Base-by-base conservation (phyloP, 768 basidiomycete genomes). In the Tremella fuciformis region DNA sequence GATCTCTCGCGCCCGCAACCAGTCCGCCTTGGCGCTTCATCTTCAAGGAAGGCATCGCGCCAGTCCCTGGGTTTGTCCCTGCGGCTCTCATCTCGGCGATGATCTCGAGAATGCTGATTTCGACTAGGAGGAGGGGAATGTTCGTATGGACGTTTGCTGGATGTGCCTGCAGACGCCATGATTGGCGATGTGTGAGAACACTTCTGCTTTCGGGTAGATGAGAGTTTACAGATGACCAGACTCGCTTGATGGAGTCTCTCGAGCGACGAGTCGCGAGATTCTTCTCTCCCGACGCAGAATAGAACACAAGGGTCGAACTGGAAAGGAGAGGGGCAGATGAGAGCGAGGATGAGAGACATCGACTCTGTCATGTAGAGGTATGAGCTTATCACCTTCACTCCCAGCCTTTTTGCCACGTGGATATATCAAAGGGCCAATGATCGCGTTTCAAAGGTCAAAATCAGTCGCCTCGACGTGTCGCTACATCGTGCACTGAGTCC, bases 31-130 rank as follows among this genome's bases (percentile, higher is more conserved):
- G 22, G 22, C 29, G 26, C 51, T 37, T 63, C 62, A 19, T 71
- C 71, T 37, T 76, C 69, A 15, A 76, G 55, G 41, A 73, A 76
- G 22, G 72, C 75, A 59, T 76, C 75, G 21, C 75, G 54, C 75
- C 75, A 76, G 51, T 76, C 75, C 42, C 60, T 63, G 1, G 75
- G 72, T 44, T 73, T 74, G 38, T 55, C 48, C 11, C 29, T 34
- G 29, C 29, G 29, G 29, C 11, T 34, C 6, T n/a, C 63, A 21
- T 37, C 57, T 39, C n/a, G 38, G 24, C 4, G 41, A 15, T 2
- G 9, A 1, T 63, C 62, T 7, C 55, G 60, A 18, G 29, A 11
- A 11, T 34, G 29, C 6, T 47, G 55, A 51, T 48, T 37, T 16
- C 15, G 38, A 22, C 26, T 11, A 8, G 42, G 50, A 13, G 46